These are phyloP conservation scores for Carex scoparia DNA, from an alignment of 176 grass and related monocot species.

Conservation along the genomic window DNA sequence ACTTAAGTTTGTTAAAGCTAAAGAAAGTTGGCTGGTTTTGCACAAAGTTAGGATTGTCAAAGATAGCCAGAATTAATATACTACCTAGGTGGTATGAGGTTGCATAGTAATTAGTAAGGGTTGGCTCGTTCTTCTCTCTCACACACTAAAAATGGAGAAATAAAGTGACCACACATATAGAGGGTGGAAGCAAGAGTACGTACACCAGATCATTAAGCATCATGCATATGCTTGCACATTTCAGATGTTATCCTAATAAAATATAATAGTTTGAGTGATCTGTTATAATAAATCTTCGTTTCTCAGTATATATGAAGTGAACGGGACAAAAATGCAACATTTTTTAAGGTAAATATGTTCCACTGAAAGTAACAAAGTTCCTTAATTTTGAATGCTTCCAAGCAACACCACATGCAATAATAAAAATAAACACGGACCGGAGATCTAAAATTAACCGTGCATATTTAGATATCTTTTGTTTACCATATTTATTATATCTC, in stretches of 20 bases:
- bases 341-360: neutral
- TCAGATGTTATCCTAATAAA: neutral
- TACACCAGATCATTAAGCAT: neutral
- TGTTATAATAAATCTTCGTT: neutral
- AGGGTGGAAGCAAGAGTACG: neutral
- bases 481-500: neutral
- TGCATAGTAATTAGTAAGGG: neutral
- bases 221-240: neutral
- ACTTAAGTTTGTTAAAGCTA: slow-evolving; percentile 16
- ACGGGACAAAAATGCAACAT: neutral
- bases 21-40: slow-evolving; percentile 2
- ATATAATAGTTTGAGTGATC: neutral
- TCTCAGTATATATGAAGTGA: neutral
- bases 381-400: neutral
- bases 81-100: neutral
- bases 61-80: neutral
- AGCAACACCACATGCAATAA: neutral
- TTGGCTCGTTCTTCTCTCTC: neutral
- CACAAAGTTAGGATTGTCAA: neutral
- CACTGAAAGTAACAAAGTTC: neutral
- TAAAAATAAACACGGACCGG: neutral
- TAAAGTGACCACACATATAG: neutral
- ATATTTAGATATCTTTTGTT: neutral
- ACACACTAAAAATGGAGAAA: slow-evolving; percentile 4
- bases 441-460: neutral